These are phyloP conservation scores for Globisporangium barbulae DNA, from an alignment of 352 stramenopile species.

Conservation along the genomic window DNA sequence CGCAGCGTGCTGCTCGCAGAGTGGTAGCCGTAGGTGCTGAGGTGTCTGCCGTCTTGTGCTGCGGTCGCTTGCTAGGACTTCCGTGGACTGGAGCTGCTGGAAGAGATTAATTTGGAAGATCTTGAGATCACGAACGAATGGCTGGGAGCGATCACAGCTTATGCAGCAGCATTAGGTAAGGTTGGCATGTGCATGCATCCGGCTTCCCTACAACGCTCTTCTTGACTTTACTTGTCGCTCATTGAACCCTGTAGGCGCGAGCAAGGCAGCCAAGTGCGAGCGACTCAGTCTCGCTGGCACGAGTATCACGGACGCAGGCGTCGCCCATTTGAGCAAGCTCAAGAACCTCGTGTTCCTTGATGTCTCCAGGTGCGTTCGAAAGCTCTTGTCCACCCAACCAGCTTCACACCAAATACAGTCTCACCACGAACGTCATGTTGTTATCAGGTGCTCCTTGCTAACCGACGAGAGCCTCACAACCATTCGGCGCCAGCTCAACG, in stretches of 20 bases:
- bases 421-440: background rate
- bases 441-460: conserved; percentile 36
- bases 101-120: conserved; percentile 26
- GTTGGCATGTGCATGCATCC: background rate
- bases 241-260: background rate
- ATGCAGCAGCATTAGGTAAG: conserved; percentile 13
- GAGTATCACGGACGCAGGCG: conserved; percentile 25
- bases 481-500: conserved; percentile 40
- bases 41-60: background rate
- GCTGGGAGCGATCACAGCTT: conserved; percentile 24
- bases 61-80: conserved; percentile 21
- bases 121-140: conserved; percentile 29
- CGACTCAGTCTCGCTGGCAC: conserved; percentile 27
- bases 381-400: background rate
- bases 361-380: conserved; percentile 20
- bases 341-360: conserved; percentile 28
- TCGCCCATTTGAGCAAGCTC: conserved; percentile 23
- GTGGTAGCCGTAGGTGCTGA: background rate
- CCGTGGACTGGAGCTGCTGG: conserved; percentile 20
- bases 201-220: too few relatives aligned
- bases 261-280: conserved; percentile 8
- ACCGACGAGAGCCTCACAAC: conserved; percentile 50
- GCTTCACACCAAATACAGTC: background rate
- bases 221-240: background rate
- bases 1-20: too few relatives aligned